Base-by-base conservation (phyloP, 2,329 filamentous ascomycete species). In the Fusarium abutilonis region DNA sequence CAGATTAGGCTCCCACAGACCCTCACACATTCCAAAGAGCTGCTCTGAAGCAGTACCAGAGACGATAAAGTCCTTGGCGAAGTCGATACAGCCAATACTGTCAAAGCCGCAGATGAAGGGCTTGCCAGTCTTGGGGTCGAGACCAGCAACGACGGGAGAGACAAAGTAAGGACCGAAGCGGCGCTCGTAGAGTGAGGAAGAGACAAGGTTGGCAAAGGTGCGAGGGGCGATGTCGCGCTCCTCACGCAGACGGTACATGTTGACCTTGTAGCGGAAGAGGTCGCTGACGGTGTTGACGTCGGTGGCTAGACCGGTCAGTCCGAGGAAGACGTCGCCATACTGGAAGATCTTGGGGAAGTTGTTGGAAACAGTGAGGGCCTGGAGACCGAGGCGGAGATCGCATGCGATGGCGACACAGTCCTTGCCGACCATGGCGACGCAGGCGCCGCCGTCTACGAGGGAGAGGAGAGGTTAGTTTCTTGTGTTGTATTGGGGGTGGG, bases 301-400 rank as follows among this genome's bases (percentile, higher is more conserved):
- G 71, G 95, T 99, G 60, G 95, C 95, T 47, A 99, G 91, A 52
- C 95, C 95, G 5, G 95, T 98, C 60, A 99, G 88, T 53, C 95
- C 95, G 32, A 99, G 90, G 80, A 96, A 97, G 72, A 95, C 92
- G 60, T 94, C 92, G 74, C 92, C 93, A 85, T 96, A 98, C 79
- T 90, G 88, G 88, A 98, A 98, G 84, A 99, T 92, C 85, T 99
- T 99, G 82, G 95, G 95, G 85, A 98, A 98, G 89, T 98, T 95
- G 89, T 99, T 99, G 78, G 93, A 97, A 58, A 99, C 91, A 64
- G 95, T 99, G 75, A 99, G 86, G 75, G 95, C 86, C 82, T 99
- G 95, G 75, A 98, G 89, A 73, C 95, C 95, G 69, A 99, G 92
- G 66, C 95, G 94, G 68, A 99, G 92, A 80, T 99, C 95, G 84